Conservation (phyloP, 768 basidiomycete genomes). For the Mycena polygramma region DNA sequence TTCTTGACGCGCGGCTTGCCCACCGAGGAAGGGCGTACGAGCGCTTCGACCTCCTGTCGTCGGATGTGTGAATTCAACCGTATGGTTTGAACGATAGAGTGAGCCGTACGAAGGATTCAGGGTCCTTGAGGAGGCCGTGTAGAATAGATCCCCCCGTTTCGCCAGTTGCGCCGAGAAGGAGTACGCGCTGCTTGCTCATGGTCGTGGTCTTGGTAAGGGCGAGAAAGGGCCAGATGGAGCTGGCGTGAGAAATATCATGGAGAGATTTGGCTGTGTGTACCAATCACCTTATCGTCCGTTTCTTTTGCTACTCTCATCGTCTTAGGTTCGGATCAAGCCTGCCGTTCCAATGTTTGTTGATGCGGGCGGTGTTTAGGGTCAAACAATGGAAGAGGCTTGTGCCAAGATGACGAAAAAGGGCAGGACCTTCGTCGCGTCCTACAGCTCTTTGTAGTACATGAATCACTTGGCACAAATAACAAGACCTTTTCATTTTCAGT, state of each 20-base stretch:
- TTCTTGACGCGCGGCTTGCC: conserved; percentile 8
- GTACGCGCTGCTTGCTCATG: conserved; percentile 11
- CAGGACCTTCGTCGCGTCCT: no score
- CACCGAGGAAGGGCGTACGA: conserved; percentile 10
- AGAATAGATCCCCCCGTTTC: conserved; percentile 12
- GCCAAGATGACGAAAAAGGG: no score
- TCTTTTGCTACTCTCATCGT: no score
- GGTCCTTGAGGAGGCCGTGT: conserved; percentile 2
- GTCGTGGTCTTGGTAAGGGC: neutral
- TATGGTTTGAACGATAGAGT: neutral
- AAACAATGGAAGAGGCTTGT: no score
- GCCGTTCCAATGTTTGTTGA: no score
- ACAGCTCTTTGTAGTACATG: no score
- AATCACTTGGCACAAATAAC: no score
- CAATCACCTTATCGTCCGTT: neutral
- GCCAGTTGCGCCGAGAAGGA: conserved; percentile 15
- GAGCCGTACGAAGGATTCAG: neutral
- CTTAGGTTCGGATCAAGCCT: no score
- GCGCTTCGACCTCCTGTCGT: conserved; percentile 15
- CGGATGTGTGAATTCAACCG: neutral
- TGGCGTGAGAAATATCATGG: neutral
- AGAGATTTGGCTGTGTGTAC: neutral
- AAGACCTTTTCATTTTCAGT: no score
- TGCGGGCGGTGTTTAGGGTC: no score
- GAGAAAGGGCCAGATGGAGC: neutral